Evolutionary conservation across 2,329 filamentous ascomycete species (phyloP).

Genomic region (Fusarium nygamai): DNA sequence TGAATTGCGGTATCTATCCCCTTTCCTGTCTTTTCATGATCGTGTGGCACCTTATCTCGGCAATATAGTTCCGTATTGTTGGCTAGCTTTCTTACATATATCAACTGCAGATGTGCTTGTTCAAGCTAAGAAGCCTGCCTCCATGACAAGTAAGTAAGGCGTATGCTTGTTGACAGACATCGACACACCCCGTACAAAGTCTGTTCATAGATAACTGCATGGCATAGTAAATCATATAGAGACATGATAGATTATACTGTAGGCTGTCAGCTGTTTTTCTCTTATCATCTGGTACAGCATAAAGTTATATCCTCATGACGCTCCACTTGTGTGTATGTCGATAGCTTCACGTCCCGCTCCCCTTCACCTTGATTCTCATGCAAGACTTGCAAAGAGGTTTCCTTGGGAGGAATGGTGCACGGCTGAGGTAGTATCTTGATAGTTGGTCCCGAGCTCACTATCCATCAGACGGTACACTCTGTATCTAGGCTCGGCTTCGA

Average conservation of each 20-base stretch:
- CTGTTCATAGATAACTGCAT: neutral
- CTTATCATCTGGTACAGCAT: neutral
- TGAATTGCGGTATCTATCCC: neutral
- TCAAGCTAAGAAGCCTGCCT: neutral
- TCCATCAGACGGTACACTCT: neutral
- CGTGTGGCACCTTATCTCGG: neutral
- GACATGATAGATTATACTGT: neutral
- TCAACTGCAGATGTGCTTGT: neutral
- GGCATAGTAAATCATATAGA: neutral
- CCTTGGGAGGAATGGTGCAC: slow-evolving; percentile 3
- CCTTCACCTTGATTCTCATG: neutral
- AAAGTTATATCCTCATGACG: neutral
- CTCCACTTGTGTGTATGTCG: neutral
- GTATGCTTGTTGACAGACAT: neutral
- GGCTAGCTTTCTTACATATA: neutral
- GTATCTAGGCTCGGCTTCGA: slow-evolving; percentile 4
- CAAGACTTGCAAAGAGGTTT: slow-evolving; percentile 14
- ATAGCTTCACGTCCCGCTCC: neutral
- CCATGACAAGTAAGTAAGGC: neutral
- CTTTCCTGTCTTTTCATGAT: neutral
- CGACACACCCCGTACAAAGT: too few species aligned
- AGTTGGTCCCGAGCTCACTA: neutral
- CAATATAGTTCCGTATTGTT: neutral
- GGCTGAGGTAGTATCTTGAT: neutral
- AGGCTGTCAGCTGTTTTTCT: neutral